These are phyloP conservation scores for Tricholoma hemisulphureum DNA, from an alignment of 768 basidiomycete genomes.

Conservation along the genomic window DNA sequence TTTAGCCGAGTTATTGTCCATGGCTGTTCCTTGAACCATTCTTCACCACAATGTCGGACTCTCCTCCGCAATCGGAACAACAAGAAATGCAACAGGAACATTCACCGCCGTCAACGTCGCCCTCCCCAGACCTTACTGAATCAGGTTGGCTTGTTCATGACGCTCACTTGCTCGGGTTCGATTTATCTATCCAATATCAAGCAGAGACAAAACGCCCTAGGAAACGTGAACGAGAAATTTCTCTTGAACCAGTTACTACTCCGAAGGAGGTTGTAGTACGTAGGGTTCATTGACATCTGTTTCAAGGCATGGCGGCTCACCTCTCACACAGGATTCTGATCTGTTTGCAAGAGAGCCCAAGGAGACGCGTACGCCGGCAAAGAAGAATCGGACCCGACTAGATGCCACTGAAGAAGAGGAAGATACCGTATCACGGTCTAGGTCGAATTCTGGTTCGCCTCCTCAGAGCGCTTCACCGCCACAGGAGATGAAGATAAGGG, in stretches of 20 bases:
- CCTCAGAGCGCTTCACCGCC: constrained; percentile 64
- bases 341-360: constrained; percentile 40
- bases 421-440: constrained; percentile 39
- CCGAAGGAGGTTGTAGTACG: constrained; percentile 42
- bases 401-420: constrained; percentile 67
- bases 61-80: constrained; percentile 10
- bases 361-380: constrained; percentile 62
- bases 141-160: constrained; percentile 37
- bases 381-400: constrained; percentile 70
- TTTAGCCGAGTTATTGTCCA: constrained; percentile 33
- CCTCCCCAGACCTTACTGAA: constrained; percentile 45
- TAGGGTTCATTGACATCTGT: constrained; percentile 15
- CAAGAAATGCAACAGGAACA: constrained; percentile 10
- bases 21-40: constrained; percentile 14
- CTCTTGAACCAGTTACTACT: constrained; percentile 62
- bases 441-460: constrained; percentile 44
- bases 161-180: background rate
- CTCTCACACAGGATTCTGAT: constrained; percentile 40
- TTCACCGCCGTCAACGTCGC: constrained; percentile 40
- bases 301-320: background rate
- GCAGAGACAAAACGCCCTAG: constrained; percentile 52
- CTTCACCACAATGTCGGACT: constrained; percentile 14
- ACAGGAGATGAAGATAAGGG: constrained; percentile 68
- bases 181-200: constrained; percentile 19
- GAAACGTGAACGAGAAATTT: constrained; percentile 79